phyloP scores from a whole-genome alignment of 139 green algal species.

The Tetraselmis striata region DNA sequence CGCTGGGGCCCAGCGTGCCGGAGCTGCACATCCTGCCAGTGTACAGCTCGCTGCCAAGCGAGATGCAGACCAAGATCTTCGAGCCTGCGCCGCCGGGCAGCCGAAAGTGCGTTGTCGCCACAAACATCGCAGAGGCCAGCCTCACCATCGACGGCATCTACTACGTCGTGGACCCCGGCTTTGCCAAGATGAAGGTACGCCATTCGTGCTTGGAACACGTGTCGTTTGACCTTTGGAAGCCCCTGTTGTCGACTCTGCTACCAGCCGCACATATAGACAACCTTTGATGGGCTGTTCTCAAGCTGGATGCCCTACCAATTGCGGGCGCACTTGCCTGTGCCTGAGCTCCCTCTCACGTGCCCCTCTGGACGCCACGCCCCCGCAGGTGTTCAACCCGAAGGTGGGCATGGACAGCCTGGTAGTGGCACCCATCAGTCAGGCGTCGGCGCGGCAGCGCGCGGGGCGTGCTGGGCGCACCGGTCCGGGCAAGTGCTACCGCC shows the following conservation, averaged over 20 bases:
- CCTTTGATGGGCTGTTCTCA: too few relatives aligned
- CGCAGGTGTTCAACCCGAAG: slow-evolving; percentile 56
- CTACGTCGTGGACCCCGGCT: slow-evolving; percentile 91
- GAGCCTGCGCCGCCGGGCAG: slow-evolving; percentile 82
- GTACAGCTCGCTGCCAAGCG: slow-evolving; percentile 73
- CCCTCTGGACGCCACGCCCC: not conserved
- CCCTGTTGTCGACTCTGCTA: too few relatives aligned
- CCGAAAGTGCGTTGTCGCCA: slow-evolving; percentile 93
- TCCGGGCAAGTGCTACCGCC: slow-evolving; percentile 95
- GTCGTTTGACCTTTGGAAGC: too few relatives aligned
- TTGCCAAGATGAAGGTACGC: slow-evolving; percentile 70
- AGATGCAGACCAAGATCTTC: slow-evolving; percentile 95
- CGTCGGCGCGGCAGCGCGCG: slow-evolving; percentile 80
- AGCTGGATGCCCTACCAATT: too few relatives aligned
- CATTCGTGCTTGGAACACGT: too few relatives aligned
- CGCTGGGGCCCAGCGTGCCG: slow-evolving; percentile 73
- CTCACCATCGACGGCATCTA: slow-evolving; percentile 99
- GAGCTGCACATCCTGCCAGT: slow-evolving; percentile 94
- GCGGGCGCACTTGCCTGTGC: too few relatives aligned
- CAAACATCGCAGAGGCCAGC: slow-evolving; percentile 97
- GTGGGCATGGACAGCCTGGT: slow-evolving; percentile 95
- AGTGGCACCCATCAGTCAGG: slow-evolving; percentile 89
- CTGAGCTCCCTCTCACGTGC: too few relatives aligned
- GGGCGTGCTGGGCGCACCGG: slow-evolving; percentile 91
- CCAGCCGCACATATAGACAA: too few relatives aligned